Evolutionary conservation across 2,329 filamentous ascomycete genomes (phyloP), one percentile per base, ranked within the genome.

Genomic region (Talaromyces sp.): DNA sequence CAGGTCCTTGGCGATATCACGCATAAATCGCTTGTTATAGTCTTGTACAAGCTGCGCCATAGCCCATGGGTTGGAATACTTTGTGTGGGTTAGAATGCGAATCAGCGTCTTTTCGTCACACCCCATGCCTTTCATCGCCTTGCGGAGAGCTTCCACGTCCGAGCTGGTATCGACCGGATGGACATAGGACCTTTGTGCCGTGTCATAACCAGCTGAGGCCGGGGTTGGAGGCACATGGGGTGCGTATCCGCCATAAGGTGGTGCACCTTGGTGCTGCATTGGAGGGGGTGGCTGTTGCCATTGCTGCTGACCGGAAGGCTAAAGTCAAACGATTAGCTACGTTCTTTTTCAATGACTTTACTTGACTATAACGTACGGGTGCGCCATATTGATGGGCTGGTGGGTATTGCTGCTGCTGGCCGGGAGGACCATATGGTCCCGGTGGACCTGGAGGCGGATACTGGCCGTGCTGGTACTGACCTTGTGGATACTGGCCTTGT

Each of bases 51-150:
- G 81, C 8, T 85, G 80, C 55, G 87, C 84, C 64, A 95, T 83
- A 72, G 96, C 90, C 5, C 92, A 79, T 0, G 93, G 89, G 65
- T 96, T 91, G 8, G 44, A 47, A 15, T 47, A 47, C 19, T 25
- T 47, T 65, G 92, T 88, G 66, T 82, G 84, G 2, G 88, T 79
- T 8, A 98, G 79, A 3, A 88, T 79, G 2, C 81, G 79, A 65
- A 96, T 93, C 15, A 98, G 79, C 0, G 84, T 75, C 69, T 87
- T 88, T 74, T 97, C 93, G 69, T 97, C 87, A 0, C 93, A 97
- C 33, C 93, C 93, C 64, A 96, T 91, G 0, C 92, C 92, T 75
- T 96, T 96, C 92, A 97, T 96, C 2, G 93, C 91, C 67, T 84
- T 84, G 57, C 91, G 86, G 22, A 96, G 80, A 3, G 81, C 85